Evolutionary conservation across 2,329 filamentous ascomycete genomes (phyloP), one percentile per base, ranked within the genome.

Genomic region (Neobulgaria alba): DNA sequence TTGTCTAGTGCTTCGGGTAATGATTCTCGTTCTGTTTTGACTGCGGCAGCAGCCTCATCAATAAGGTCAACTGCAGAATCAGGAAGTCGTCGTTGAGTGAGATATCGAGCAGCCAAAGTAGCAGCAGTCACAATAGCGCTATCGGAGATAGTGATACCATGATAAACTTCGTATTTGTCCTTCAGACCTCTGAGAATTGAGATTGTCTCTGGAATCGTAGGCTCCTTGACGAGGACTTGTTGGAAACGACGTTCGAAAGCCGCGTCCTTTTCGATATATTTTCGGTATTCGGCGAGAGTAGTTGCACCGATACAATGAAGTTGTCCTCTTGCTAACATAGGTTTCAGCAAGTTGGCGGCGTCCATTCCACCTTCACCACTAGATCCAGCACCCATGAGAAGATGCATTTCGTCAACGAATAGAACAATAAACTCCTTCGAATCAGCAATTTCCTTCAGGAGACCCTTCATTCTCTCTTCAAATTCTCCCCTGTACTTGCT

Each of bases 401-500:
- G 74, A 67, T 98, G 92, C 51, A 98, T 98, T 64, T 98, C 92
- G 64, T 98, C 92, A 52, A 98, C 92, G 56, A 98, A 98, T 48
- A 98, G 79, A 38, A 98, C 83, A 59, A 98, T 95, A 71, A 89
- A 95, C 43, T 96, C 90, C 61, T 92, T 93, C 38, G 88, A 87
- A 42, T 94, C 82, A 53, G 89, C 77, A 44, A 98, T 95, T 67
- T 98, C 92, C 64, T 96, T 98, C 56, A 98, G 66, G 4, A 98
- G 92, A 41, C 90, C 89, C 75, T 98, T 98, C 89, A 98, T 96
- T 54, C 92, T 79, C 71, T 98, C 92, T 63, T 98, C 92, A 45
- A 98, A 98, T 63, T 98, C 92, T 68, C 92, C 92, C 36, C 92
- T 82, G 69, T 93, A 98, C 67, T 98, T 98, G 76, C 88, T 95